These are phyloP conservation scores for Echinochloa phyllopogon DNA, from an alignment of 176 grass and related monocot genomes.

Conservation along the genomic window DNA sequence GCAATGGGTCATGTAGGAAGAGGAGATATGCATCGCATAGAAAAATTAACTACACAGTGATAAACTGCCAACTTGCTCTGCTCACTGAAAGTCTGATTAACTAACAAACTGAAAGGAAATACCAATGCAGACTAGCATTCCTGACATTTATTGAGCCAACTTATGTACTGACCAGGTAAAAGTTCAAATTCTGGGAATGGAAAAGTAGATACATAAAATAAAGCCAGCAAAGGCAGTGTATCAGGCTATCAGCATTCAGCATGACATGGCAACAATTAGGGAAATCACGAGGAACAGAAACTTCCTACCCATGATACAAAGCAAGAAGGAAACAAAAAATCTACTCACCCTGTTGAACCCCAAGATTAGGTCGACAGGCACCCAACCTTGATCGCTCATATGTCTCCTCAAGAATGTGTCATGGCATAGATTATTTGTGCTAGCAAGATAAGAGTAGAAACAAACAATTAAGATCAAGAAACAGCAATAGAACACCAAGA, in stretches of 20 bases:
- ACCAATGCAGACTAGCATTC: too few relatives aligned
- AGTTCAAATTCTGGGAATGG: not conserved
- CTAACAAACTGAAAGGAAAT: not conserved
- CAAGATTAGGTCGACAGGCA: constrained; percentile 63
- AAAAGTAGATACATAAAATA: constrained; percentile 9
- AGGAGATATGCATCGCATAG: not conserved
- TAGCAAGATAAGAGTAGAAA: constrained; percentile 43
- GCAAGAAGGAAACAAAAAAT: not conserved
- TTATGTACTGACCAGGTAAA: not conserved
- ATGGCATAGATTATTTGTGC: constrained; percentile 72
- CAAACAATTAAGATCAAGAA: constrained; percentile 11
- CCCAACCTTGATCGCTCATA: constrained; percentile 93
- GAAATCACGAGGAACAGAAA: not conserved
- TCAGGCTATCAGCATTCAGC: not conserved
- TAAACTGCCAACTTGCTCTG: not conserved
- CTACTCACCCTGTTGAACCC: constrained; percentile 68
- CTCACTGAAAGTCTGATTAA: too few relatives aligned
- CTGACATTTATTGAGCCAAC: not conserved
- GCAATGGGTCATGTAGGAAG: not conserved
- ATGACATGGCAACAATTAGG: not conserved
- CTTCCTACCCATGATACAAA: not conserved
- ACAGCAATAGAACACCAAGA: not conserved
- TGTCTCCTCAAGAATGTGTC: constrained; percentile 59
- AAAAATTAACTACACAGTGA: not conserved
- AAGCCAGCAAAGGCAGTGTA: not conserved